Percentiles rank a stretch among this genome's conserved stretches.
Conservation (phyloP, 305 asterid species). For the Petunia hybrid region DNA sequence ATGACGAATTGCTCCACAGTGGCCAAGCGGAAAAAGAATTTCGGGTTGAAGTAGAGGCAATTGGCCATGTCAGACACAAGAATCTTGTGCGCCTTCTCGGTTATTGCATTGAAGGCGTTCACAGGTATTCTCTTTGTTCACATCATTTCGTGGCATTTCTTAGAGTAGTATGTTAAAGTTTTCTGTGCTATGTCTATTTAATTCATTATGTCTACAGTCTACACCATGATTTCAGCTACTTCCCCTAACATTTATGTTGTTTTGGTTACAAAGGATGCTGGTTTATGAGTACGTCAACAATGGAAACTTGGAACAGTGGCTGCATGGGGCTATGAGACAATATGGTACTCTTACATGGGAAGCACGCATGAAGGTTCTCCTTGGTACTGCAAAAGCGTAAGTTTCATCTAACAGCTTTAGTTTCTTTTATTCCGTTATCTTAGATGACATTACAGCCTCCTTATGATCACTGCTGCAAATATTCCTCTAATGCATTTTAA, state of each 20-base stretch:
- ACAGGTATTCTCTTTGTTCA: slow-evolving; percentile 61
- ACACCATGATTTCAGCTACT: slow-evolving; percentile 24
- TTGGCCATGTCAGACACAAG: slow-evolving; percentile 96
- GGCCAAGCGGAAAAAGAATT: slow-evolving; percentile 98
- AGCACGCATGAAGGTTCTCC: slow-evolving; percentile 92
- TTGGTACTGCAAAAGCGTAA: slow-evolving; percentile 99
- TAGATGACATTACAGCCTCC: slow-evolving; percentile 15
- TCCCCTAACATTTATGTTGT: slow-evolving; percentile 26
- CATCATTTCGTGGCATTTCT: background rate
- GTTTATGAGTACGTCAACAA: slow-evolving; percentile 97
- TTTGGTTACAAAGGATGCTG: slow-evolving; percentile 69
- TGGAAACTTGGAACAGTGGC: slow-evolving; percentile 98
- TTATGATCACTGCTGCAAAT: background rate
- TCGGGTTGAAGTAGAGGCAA: slow-evolving; percentile 95
- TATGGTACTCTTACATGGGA: slow-evolving; percentile 91
- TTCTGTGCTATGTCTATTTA: background rate
- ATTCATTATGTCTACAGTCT: background rate
- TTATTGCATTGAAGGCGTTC: slow-evolving; percentile 95
- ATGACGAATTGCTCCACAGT: slow-evolving; percentile 49
- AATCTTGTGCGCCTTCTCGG: slow-evolving; percentile 95
- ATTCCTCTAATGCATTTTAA: background rate
- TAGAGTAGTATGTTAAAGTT: background rate
- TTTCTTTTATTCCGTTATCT: background rate
- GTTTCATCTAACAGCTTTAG: slow-evolving; percentile 32
- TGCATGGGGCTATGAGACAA: slow-evolving; percentile 94